Conservation (phyloP, 257 asterid genomes). For the Handroanthus guayacan region DNA sequence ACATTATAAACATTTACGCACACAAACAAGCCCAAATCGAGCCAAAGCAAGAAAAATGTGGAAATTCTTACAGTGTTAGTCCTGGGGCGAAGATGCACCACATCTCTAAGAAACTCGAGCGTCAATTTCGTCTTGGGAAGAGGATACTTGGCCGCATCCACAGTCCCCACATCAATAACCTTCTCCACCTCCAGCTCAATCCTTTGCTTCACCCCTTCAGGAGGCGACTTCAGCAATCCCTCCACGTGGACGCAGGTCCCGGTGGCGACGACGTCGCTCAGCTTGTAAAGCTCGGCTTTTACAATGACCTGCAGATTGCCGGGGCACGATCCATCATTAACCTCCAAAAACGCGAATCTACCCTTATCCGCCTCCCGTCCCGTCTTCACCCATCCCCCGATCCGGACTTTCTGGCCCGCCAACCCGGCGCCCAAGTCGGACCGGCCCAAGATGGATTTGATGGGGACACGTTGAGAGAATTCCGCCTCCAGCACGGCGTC, state of each 20-base stretch:
- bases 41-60: background rate
- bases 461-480: constrained; percentile 84
- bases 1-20: background rate
- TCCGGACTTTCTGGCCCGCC: constrained; percentile 64
- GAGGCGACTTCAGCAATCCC: constrained; percentile 79
- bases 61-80: constrained; percentile 71
- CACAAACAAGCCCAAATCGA: background rate
- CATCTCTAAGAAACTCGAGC: constrained; percentile 80
- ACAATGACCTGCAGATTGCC: constrained; percentile 85
- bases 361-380: constrained; percentile 94
- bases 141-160: constrained; percentile 87
- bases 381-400: constrained; percentile 96
- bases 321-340: constrained; percentile 87
- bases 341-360: constrained; percentile 76
- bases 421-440: constrained; percentile 81
- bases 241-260: constrained; percentile 84
- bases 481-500: constrained; percentile 55
- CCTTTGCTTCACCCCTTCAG: constrained; percentile 76
- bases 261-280: constrained; percentile 75
- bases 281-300: constrained; percentile 58
- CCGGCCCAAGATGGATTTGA: constrained; percentile 69
- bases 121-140: constrained; percentile 82
- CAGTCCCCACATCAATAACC: constrained; percentile 76
- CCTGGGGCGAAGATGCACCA: constrained; percentile 88
- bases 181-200: constrained; percentile 75